Percentiles rank a stretch among this genome's conserved stretches.
These are phyloP conservation scores for Botrytis hyacinthi DNA, from an alignment of 2,329 filamentous ascomycete species.

Conservation along the genomic window DNA sequence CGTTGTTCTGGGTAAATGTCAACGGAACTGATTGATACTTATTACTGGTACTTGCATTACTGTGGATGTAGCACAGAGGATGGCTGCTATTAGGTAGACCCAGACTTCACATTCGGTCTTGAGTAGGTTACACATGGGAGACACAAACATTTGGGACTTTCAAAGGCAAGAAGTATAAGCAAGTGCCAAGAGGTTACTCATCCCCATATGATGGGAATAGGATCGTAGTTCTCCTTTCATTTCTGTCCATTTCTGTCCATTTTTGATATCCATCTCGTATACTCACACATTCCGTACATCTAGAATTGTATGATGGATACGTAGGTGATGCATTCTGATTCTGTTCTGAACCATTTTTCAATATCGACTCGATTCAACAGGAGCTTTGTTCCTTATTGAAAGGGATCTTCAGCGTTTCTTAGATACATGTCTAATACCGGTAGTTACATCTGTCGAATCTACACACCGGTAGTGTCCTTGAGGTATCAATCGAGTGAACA, in stretches of 20 bases:
- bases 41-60: neutral
- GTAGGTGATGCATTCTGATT: neutral
- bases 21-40: neutral
- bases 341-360: neutral
- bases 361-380: neutral
- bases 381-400: neutral
- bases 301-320: neutral
- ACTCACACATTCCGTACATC: neutral
- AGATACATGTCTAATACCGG: neutral
- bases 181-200: neutral
- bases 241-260: neutral
- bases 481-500: neutral
- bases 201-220: neutral
- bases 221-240: neutral
- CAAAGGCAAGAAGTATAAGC: neutral
- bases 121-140: neutral
- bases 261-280: neutral
- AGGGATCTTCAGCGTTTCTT: neutral
- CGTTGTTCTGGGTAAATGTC: conserved; percentile 8
- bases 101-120: neutral
- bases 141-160: neutral
- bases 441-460: neutral
- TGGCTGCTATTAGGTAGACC: neutral
- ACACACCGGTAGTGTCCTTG: neutral
- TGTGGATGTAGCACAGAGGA: neutral